A percentile compares a stretch with the other conserved stretches of the same genome.
phyloP scores from a whole-genome alignment of 345 rosid genomes.

The Heritiera fomes region DNA sequence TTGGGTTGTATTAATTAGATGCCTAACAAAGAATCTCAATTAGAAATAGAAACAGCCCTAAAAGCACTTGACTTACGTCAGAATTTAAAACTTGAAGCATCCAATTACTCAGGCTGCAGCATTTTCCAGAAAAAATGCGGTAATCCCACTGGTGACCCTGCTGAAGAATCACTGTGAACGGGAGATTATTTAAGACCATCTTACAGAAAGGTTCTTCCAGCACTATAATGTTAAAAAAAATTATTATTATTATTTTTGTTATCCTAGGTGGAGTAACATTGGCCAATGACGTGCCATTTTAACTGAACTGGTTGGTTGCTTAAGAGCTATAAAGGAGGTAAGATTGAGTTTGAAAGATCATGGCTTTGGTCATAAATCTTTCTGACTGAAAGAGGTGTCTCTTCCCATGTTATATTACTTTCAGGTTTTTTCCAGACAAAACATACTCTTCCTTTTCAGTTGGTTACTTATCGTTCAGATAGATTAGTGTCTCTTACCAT shows the following conservation, averaged over 20 bases:
- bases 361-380: neutral
- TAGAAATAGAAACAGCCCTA: neutral
- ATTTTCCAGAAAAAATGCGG: neutral
- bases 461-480: neutral
- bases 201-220: neutral
- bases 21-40: neutral
- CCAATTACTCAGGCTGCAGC: neutral
- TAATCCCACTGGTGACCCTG: neutral
- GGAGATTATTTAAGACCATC: neutral
- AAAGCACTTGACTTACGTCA: neutral
- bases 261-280: too few relatives aligned
- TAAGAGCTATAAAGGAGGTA: neutral
- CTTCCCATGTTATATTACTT: too few relatives aligned
- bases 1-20: neutral
- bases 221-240: too few relatives aligned
- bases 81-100: neutral
- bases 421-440: too few relatives aligned
- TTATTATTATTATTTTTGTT: too few relatives aligned
- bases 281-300: too few relatives aligned
- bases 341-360: neutral
- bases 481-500: neutral
- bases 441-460: too few relatives aligned
- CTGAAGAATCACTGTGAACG: too few relatives aligned
- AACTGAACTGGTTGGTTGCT: neutral
- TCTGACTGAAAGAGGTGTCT: too few relatives aligned